Percentiles rank a stretch among this genome's conserved stretches.
Evolutionary conservation across 176 grass and related monocot species (phyloP).

Genomic region (Urochloa ruziziensis): DNA sequence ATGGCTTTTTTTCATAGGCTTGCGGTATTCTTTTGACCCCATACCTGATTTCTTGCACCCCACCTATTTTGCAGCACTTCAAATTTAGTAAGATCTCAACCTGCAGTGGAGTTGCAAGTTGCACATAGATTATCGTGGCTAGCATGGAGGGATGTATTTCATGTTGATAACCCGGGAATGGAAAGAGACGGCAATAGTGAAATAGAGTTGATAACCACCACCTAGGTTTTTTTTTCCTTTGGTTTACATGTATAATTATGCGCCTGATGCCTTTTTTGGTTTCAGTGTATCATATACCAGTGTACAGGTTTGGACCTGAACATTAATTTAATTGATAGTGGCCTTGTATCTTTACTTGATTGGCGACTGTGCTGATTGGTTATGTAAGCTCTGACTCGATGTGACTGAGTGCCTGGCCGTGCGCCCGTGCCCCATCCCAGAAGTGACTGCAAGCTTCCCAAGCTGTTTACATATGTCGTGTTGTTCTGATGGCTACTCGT

Average conservation of each 20-base stretch:
- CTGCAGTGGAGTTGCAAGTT: slow-evolving; percentile 50
- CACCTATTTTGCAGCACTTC: slow-evolving; percentile 42
- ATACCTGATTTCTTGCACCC: slow-evolving; percentile 58
- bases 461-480: not conserved
- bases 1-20: slow-evolving; percentile 63
- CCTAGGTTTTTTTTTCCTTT: slow-evolving; percentile 27
- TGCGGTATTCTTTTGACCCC: slow-evolving; percentile 59
- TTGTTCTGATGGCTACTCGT: no score
- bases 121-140: slow-evolving; percentile 55
- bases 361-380: not conserved
- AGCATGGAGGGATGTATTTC: slow-evolving; percentile 43
- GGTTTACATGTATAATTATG: slow-evolving; percentile 86
- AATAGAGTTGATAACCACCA: slow-evolving; percentile 60
- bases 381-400: not conserved
- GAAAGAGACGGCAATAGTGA: slow-evolving; percentile 40
- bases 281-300: slow-evolving; percentile 63
- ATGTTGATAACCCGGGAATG: slow-evolving; percentile 53
- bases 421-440: not conserved
- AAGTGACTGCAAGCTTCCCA: not conserved
- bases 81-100: slow-evolving; percentile 30
- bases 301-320: slow-evolving; percentile 86
- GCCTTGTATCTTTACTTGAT: slow-evolving; percentile 34
- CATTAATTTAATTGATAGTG: slow-evolving; percentile 65
- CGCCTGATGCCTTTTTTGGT: slow-evolving; percentile 50
- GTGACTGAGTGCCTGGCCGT: not conserved